phyloP scores from a whole-genome alignment of 2,329 filamentous ascomycete genomes.

The Ceratocystis huliohia region DNA sequence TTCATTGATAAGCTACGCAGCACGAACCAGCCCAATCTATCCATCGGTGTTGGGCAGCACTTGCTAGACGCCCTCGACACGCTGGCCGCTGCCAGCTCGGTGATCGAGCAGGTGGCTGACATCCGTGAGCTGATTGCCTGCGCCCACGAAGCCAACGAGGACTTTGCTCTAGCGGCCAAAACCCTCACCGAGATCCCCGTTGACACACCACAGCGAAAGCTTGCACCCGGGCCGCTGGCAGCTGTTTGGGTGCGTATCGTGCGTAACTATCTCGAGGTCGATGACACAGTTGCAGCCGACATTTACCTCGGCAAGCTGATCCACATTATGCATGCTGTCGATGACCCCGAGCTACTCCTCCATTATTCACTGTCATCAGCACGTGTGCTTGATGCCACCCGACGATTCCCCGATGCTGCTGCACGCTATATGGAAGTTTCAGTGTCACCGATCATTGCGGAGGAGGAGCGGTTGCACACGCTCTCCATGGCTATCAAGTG shows the following conservation, averaged over 20 bases:
- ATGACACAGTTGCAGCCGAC: slow-evolving; percentile 76
- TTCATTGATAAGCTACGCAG: slow-evolving; percentile 53
- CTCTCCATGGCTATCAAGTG: slow-evolving; percentile 82
- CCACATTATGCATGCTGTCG: slow-evolving; percentile 70
- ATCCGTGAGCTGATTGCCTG: slow-evolving; percentile 71
- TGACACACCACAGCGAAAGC: slow-evolving; percentile 74
- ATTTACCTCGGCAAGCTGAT: slow-evolving; percentile 89
- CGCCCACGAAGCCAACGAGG: slow-evolving; percentile 70
- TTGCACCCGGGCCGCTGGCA: slow-evolving; percentile 71
- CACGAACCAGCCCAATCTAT: slow-evolving; percentile 49
- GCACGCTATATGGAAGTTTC: slow-evolving; percentile 81
- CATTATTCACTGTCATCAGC: slow-evolving; percentile 88
- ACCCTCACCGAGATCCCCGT: slow-evolving; percentile 72
- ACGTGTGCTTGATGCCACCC: slow-evolving; percentile 80
- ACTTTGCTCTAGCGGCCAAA: slow-evolving; percentile 64
- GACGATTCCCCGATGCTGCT: slow-evolving; percentile 77
- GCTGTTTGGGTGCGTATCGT: slow-evolving; percentile 87
- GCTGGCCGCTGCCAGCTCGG: slow-evolving; percentile 42
- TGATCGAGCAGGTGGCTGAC: slow-evolving; percentile 70
- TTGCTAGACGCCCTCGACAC: slow-evolving; percentile 53
- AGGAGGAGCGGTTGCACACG: slow-evolving; percentile 73
- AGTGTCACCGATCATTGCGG: slow-evolving; percentile 63
- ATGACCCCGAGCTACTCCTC: slow-evolving; percentile 60
- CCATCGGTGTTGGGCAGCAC: slow-evolving; percentile 63
- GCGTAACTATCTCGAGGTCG: slow-evolving; percentile 84